Evolutionary conservation across 371 early-diverging fungal genomes (phyloP).

Genomic region (Catenaria anguillulae): DNA sequence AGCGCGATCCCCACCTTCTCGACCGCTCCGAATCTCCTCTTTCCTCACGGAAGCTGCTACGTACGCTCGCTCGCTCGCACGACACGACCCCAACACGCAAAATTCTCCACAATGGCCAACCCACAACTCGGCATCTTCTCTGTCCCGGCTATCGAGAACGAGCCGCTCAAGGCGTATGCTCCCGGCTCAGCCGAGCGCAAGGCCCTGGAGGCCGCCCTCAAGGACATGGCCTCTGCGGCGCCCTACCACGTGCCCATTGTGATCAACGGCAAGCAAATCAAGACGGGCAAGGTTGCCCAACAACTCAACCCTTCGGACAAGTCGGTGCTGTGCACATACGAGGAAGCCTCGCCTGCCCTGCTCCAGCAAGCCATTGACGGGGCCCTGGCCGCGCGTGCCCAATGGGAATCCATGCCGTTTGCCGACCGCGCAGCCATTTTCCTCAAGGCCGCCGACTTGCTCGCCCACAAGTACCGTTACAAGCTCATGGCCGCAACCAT

Average conservation of each 20-base stretch:
- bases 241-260: constrained; percentile 68
- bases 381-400: constrained; percentile 65
- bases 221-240: constrained; percentile 49
- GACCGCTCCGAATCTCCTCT: too few species aligned
- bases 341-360: constrained; percentile 45
- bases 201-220: constrained; percentile 57
- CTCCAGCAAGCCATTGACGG: constrained; percentile 67
- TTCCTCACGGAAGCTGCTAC: too few species aligned
- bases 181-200: constrained; percentile 65
- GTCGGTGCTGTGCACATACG: constrained; percentile 59
- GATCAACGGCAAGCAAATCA: constrained; percentile 68
- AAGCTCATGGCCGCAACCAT: constrained; percentile 92
- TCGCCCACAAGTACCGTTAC: constrained; percentile 80
- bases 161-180: constrained; percentile 70
- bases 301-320: constrained; percentile 79
- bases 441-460: constrained; percentile 91
- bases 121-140: constrained; percentile 21
- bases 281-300: constrained; percentile 43
- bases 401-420: constrained; percentile 89
- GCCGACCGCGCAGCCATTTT: constrained; percentile 90
- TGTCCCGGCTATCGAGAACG: constrained; percentile 69
- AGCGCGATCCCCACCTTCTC: too few species aligned
- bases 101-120: constrained; percentile 8
- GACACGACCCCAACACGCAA: too few species aligned
- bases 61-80: too few species aligned